These are phyloP conservation scores for Sugiyamaella castrensis DNA, from an alignment of 1,139 yeast species.

Conservation along the genomic window DNA sequence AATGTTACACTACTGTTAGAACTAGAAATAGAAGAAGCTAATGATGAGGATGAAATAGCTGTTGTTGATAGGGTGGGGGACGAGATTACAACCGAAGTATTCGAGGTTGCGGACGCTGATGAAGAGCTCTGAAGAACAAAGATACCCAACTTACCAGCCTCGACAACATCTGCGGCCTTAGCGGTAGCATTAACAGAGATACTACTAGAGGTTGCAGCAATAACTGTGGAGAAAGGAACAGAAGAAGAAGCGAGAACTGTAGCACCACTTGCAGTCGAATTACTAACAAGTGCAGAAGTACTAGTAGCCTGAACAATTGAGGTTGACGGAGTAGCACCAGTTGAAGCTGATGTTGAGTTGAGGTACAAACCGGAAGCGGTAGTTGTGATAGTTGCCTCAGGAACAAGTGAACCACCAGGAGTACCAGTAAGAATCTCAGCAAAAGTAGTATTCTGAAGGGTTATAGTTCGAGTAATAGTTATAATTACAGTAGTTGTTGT, in stretches of 20 bases:
- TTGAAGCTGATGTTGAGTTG: background rate
- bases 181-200: background rate
- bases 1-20: slow-evolving; percentile 31
- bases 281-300: background rate
- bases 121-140: background rate
- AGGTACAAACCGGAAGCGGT: background rate
- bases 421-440: slow-evolving; percentile 27
- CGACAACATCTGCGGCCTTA: background rate
- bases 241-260: slow-evolving; percentile 8
- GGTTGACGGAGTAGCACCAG: slow-evolving; percentile 4
- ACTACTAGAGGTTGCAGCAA: slow-evolving; percentile 8
- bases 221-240: slow-evolving; percentile 11
- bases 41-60: slow-evolving; percentile 29
- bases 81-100: background rate
- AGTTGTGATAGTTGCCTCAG: slow-evolving; percentile 8
- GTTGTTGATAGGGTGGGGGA: slow-evolving; percentile 8
- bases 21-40: slow-evolving; percentile 29
- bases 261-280: background rate
- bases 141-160: too few relatives aligned
- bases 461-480: slow-evolving; percentile 22
- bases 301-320: background rate
- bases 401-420: slow-evolving; percentile 9
- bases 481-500: slow-evolving; percentile 14
- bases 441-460: slow-evolving; percentile 25
- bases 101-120: slow-evolving; percentile 7